phyloP scores from a whole-genome alignment of 1,139 yeast genomes.

The Blastobotrys arbuscula region DNA sequence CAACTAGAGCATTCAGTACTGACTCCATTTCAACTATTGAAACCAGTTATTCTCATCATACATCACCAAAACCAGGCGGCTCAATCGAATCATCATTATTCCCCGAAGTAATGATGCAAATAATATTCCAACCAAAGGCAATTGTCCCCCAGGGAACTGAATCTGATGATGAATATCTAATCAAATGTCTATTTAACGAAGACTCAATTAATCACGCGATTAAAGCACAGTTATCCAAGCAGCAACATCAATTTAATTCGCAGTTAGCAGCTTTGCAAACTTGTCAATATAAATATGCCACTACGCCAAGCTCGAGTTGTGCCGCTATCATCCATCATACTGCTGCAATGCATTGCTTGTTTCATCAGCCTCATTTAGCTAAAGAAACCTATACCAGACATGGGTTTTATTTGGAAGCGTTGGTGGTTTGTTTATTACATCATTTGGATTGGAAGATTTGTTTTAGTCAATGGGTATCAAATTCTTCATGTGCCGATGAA shows the following conservation, averaged over 20 bases:
- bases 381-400: slow-evolving; percentile 6
- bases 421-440: slow-evolving; percentile 11
- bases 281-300: not conserved
- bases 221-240: not conserved
- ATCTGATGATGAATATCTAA: slow-evolving; percentile 5
- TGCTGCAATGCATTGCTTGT: slow-evolving; percentile 3
- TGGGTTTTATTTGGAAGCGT: slow-evolving; percentile 12
- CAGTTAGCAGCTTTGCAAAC: not conserved
- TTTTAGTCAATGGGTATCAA: slow-evolving; percentile 8
- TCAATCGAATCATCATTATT: slow-evolving; percentile 1
- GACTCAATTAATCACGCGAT: slow-evolving; percentile 3
- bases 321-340: slow-evolving; percentile 1
- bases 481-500: slow-evolving; percentile 5
- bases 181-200: slow-evolving; percentile 5
- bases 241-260: not conserved
- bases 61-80: not conserved
- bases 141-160: not conserved
- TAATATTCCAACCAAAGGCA: slow-evolving; percentile 11
- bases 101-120: slow-evolving; percentile 9
- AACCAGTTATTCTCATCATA: not conserved
- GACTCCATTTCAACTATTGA: slow-evolving; percentile 9
- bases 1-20: slow-evolving; percentile 8
- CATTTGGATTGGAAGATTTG: slow-evolving; percentile 9
- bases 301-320: not conserved
- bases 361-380: slow-evolving; percentile 10